Evolutionary conservation across 2,329 filamentous ascomycete species (phyloP).

Genomic region (Dryadomyces quercivorus): DNA sequence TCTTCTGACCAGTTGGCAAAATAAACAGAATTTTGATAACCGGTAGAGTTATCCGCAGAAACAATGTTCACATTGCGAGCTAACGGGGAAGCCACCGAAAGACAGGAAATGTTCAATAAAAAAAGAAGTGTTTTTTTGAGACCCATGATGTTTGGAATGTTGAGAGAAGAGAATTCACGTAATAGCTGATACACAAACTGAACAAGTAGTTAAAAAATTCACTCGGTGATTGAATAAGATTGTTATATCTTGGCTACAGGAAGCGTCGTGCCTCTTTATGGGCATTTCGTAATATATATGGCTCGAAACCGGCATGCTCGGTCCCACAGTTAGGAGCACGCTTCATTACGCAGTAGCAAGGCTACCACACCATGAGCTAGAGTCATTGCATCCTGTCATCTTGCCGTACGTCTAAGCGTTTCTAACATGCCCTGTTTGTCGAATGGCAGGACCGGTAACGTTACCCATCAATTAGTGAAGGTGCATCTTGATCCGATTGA

Average conservation of each 20-base stretch:
- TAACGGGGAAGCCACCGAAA: not conserved
- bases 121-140: not conserved
- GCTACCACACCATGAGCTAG: too few species aligned
- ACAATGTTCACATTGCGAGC: not conserved
- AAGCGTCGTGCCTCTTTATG: too few species aligned
- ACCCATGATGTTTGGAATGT: not conserved
- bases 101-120: not conserved
- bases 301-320: too few species aligned
- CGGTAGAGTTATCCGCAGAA: not conserved
- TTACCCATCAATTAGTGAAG: not conserved
- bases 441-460: not conserved
- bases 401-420: not conserved
- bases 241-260: too few species aligned
- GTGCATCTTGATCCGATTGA: not conserved
- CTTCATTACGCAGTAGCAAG: too few species aligned
- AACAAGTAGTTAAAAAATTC: not conserved
- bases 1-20: slow-evolving; percentile 34
- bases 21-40: slow-evolving; percentile 33
- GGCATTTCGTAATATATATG: too few species aligned
- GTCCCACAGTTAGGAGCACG: too few species aligned
- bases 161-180: not conserved
- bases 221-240: not conserved
- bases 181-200: not conserved
- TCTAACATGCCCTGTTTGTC: not conserved
- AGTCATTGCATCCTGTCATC: too few species aligned